A percentile compares a stretch with the other conserved stretches of the same genome.
phyloP scores from a whole-genome alignment of 139 green algal genomes.

The Chlorella sp. region DNA sequence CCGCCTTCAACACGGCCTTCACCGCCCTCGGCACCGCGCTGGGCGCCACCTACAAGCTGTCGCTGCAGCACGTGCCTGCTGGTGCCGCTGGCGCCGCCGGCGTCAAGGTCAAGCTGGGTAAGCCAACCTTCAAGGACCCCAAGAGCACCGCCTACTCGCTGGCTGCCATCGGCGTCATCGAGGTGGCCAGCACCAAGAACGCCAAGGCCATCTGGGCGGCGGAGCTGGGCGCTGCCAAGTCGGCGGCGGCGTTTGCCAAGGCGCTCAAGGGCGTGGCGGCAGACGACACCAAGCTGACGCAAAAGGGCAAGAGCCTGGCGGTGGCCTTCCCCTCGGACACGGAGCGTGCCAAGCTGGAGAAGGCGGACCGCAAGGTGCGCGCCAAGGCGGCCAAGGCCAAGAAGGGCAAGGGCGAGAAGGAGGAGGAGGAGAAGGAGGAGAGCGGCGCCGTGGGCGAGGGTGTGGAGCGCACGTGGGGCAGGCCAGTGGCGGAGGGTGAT shows the following conservation, averaged over 20 bases:
- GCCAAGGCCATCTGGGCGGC: constrained; percentile 14
- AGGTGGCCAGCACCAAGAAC: constrained; percentile 3
- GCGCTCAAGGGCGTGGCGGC: neutral
- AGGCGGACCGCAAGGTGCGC: neutral
- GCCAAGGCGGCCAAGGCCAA: neutral
- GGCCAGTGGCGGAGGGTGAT: neutral
- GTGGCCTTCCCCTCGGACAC: neutral
- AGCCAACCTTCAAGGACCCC: neutral
- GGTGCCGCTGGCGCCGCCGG: neutral
- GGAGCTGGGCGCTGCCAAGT: neutral
- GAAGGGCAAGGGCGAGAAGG: neutral
- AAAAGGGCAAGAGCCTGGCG: neutral
- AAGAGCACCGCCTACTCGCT: neutral
- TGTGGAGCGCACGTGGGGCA: neutral
- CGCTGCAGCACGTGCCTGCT: neutral
- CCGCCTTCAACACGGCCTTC: constrained; percentile 14
- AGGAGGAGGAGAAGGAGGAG: neutral
- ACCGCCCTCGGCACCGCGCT: constrained; percentile 3
- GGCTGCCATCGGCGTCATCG: neutral
- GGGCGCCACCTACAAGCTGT: constrained; percentile 11
- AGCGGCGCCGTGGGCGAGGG: neutral
- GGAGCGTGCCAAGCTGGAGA: constrained; percentile 1
- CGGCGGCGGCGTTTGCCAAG: neutral
- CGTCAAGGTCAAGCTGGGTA: neutral
- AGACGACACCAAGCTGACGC: neutral